Conservation (phyloP, 768 basidiomycete genomes). For the Xerocomus potaroensis region DNA sequence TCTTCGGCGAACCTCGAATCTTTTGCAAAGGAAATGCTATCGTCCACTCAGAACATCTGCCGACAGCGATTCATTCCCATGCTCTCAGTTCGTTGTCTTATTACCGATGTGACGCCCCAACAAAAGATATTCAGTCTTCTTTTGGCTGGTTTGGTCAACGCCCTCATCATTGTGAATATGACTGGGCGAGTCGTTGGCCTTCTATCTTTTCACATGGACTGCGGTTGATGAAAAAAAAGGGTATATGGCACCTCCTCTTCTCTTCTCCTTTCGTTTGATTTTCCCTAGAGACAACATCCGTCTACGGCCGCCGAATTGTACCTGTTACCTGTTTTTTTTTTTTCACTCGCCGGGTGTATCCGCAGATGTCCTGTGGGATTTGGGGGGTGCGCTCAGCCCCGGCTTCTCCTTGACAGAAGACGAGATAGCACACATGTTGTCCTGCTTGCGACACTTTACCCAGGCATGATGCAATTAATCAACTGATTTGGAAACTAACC, state of each 20-base stretch:
- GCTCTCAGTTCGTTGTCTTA: constrained; percentile 7
- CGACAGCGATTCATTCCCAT: constrained; percentile 3
- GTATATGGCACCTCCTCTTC: not conserved
- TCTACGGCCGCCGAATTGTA: not conserved
- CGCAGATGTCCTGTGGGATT: not conserved
- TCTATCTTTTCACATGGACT: constrained; percentile 1
- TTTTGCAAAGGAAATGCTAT: constrained; percentile 5
- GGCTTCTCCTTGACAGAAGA: not conserved
- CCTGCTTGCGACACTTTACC: not conserved
- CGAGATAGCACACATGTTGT: not conserved
- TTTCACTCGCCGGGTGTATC: not conserved
- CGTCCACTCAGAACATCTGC: constrained; percentile 4
- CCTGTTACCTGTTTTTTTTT: no score
- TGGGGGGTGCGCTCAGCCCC: not conserved
- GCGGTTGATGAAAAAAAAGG: not conserved
- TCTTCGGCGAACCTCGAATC: constrained; percentile 6
- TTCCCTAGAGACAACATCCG: no score
- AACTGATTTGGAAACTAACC: not conserved
- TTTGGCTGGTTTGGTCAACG: constrained; percentile 3
- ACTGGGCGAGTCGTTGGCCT: constrained; percentile 5
- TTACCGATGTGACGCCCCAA: constrained; percentile 12
- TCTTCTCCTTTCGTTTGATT: not conserved
- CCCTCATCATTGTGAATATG: constrained; percentile 1
- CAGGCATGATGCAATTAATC: not conserved
- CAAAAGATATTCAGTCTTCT: not conserved